Base-by-base conservation (phyloP, 2,329 filamentous ascomycete species). In the Colletotrichum liaoningense region DNA sequence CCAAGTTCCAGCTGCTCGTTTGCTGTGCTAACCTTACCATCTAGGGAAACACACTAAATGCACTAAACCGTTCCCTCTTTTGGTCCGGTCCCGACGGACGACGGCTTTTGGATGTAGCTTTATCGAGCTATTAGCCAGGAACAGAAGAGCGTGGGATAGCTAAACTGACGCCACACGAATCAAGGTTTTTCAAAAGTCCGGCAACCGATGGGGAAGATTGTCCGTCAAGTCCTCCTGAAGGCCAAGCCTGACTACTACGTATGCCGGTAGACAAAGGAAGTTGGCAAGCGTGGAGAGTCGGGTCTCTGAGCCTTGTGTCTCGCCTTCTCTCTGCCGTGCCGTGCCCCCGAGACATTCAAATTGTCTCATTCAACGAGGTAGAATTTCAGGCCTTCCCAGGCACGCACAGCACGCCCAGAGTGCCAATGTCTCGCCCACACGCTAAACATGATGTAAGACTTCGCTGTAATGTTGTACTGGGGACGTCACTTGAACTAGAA, bases 101-200 rank as follows among this genome's bases (percentile, higher is more conserved):
- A 19, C 19, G 19, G 11, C 55, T 57, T 42, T 42, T 42, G 38
- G 38, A 8, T 14, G 3, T 19, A 19, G 38, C 9, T 42, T 19
- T 14, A 42, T 42, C 30, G 9, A 33, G 30, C 30, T 33, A 22
- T 22, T 5, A n/a, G 33, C 33, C n/a, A 9, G 28, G 26, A 30
- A 16, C 16, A 1, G 28, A 5, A 63, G 46, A 11, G 22, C 46
- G 49, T 49, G n/a, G 38, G 35, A 63, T 8, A 26, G 28, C 30
- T 54, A 42, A 56, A 8, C 56, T n/a, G 30, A 24, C 16, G 63
- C 64, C 67, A 16, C 11, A 5, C 4, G 38, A 63, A 22, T 30
- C 58, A 52, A 46, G 35, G 22, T 35, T 65, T 69, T 26, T 33
- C 42, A 49, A 35, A 49, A 49, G 59, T 2, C 16, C 70, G 67